Evolutionary conservation across 805 yeast species (phyloP).

Genomic region (Monosporozyma aquatica): DNA sequence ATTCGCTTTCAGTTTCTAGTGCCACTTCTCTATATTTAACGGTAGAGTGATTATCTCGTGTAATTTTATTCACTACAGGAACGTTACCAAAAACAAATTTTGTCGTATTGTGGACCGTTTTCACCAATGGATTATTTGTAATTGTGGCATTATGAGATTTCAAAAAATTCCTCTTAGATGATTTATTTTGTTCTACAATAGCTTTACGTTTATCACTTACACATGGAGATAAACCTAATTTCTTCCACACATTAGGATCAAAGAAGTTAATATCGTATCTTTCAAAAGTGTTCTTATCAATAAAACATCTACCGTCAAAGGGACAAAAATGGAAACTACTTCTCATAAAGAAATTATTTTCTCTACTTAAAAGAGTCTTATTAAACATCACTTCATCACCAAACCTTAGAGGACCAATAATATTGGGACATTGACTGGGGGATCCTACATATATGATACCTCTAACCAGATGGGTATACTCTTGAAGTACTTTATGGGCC

Average conservation of each 20-base stretch:
- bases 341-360: slow-evolving; percentile 82
- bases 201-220: slow-evolving; percentile 35
- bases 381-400: slow-evolving; percentile 75
- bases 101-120: slow-evolving; percentile 5
- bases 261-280: slow-evolving; percentile 63
- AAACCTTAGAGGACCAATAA: slow-evolving; percentile 73
- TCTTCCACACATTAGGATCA: slow-evolving; percentile 72
- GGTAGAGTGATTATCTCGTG: slow-evolving; percentile 1
- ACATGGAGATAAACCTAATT: slow-evolving; percentile 65
- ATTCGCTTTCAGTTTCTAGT: slow-evolving; percentile 13
- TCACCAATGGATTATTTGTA: neutral
- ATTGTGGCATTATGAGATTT: neutral
- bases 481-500: slow-evolving; percentile 69
- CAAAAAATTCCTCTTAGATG: neutral
- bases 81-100: slow-evolving; percentile 8
- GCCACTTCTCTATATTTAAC: slow-evolving; percentile 6
- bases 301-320: slow-evolving; percentile 61
- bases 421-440: slow-evolving; percentile 77
- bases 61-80: slow-evolving; percentile 9
- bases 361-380: slow-evolving; percentile 66
- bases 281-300: slow-evolving; percentile 50
- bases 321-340: slow-evolving; percentile 76
- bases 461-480: slow-evolving; percentile 56
- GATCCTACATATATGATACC: slow-evolving; percentile 76
- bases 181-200: slow-evolving; percentile 6